A percentile compares a stretch with the other conserved stretches of the same genome.
Evolutionary conservation across 2,329 filamentous ascomycete genomes (phyloP).

Genomic region (Fusarium pilosicola): DNA sequence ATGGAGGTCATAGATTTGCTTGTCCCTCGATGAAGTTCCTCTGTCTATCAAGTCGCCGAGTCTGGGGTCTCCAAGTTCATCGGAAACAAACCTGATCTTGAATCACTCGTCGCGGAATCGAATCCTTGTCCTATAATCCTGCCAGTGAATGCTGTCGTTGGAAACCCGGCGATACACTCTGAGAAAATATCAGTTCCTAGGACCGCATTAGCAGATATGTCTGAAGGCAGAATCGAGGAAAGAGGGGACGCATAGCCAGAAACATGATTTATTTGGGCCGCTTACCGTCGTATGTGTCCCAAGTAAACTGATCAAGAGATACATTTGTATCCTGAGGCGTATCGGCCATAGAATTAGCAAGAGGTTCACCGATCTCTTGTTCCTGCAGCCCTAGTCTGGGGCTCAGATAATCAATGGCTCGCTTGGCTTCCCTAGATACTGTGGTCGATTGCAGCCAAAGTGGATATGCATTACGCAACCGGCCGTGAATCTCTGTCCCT

Average conservation of each 20-base stretch:
- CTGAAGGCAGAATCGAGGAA: too few species aligned
- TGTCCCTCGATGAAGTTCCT: too few species aligned
- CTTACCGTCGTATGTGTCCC: too few species aligned
- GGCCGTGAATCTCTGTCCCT: not conserved
- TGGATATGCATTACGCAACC: not conserved
- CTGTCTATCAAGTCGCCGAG: not conserved
- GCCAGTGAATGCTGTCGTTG: not conserved
- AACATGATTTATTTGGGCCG: too few species aligned
- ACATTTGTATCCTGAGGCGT: too few species aligned
- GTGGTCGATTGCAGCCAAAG: not conserved
- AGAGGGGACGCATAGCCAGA: too few species aligned
- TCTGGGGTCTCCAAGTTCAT: not conserved
- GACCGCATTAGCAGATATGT: not conserved
- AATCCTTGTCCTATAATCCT: rapidly evolving
- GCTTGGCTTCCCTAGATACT: not conserved
- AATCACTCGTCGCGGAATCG: rapidly evolving
- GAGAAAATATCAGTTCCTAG: not conserved
- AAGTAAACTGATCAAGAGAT: too few species aligned
- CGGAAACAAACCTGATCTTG: not conserved
- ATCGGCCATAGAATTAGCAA: too few species aligned
- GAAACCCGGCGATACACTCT: not conserved
- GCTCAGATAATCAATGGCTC: not conserved
- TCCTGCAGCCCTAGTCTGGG: not conserved
- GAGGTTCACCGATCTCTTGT: too few species aligned
- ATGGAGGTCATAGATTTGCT: too few species aligned